Base-by-base conservation (phyloP, 1,284 basidiomycete species). In the Ustilago sp. region DNA sequence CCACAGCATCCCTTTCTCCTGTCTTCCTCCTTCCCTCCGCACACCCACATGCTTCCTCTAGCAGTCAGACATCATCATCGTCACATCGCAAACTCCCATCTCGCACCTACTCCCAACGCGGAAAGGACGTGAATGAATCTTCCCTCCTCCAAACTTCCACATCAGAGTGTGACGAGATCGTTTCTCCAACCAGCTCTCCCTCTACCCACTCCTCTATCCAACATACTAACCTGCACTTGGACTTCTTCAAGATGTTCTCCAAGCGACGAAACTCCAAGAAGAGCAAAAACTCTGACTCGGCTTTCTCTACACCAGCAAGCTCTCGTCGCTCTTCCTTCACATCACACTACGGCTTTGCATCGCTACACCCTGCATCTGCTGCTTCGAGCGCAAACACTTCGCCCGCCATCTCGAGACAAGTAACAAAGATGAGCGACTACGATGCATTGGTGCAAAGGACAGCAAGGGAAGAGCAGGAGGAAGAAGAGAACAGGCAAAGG, bases 401-500 rank as follows among this genome's bases (percentile, higher is more conserved):
- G 13, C 70, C 70, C 1, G 70, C 67, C 31, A 74, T 77, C 47
- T 73, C 70, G 36, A 59, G 70, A 34, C 66, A 69, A 19, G 67
- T 67, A 1, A 77, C 75, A 12, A 69, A 67, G 58, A 52, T 77
- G 4, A 57, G 36, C 34, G 75, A 77, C 47, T 77, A 74, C 63
- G 67, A 77, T 7, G 63, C 67, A 0, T 23, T 70, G n/a, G 19
- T 77, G 5, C 50, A 64, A 17, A 57, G 47, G 28, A 77, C 75
- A 5, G 60, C 39, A 12, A 60, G 51, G 17, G 9, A 51, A 15
- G 71, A 77, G 17, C 36, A 62, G 15, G 17, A 58, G 13, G 75
- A 77, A 9, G 75, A 77, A 32, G 11, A 19, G 17, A 60, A 59
- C n/a, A 52, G 70, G 31, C 70, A 77, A 39, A 34, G 34, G 2